Conservation (phyloP, 805 yeast genomes). For the Metschnikowia similis region DNA sequence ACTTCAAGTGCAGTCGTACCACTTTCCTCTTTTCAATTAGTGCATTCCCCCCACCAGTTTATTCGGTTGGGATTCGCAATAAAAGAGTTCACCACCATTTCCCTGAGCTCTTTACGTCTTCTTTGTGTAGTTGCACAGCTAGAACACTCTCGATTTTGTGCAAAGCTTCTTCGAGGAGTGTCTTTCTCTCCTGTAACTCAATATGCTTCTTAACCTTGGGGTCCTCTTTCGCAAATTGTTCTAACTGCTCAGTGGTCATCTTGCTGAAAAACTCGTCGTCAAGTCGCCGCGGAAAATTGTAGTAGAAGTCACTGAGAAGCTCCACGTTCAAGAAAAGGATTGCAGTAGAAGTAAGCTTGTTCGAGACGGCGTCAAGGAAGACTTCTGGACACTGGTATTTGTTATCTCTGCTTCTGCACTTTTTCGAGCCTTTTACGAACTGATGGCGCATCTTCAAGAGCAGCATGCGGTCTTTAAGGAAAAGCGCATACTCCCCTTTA, state of each 20-base stretch:
- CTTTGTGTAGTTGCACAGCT: conserved; percentile 48
- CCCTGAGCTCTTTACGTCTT: conserved; percentile 5
- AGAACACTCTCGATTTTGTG: conserved; percentile 80
- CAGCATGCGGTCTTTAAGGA: conserved; percentile 67
- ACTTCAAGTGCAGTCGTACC: not conserved
- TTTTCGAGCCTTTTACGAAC: conserved; percentile 66
- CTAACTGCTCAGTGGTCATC: conserved; percentile 73
- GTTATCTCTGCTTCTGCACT: conserved; percentile 73
- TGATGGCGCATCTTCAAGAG: conserved; percentile 67
- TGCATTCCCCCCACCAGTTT: no score
- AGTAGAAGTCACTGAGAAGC: conserved; percentile 87
- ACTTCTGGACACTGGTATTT: conserved; percentile 93
- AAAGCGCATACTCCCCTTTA: conserved; percentile 80
- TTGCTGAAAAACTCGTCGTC: conserved; percentile 66
- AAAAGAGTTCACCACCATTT: conserved; percentile 15
- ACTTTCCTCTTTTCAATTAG: not conserved
- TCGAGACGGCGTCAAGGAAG: conserved; percentile 86
- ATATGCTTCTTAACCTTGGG: conserved; percentile 86
- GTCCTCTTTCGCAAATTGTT: conserved; percentile 89
- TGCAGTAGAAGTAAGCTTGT: conserved; percentile 88
- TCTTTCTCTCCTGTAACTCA: conserved; percentile 90
- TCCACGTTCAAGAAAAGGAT: conserved; percentile 92
- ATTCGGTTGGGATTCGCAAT: not conserved
- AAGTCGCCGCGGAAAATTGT: conserved; percentile 91
- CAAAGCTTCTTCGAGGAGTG: conserved; percentile 77